Conservation (phyloP, 2,329 filamentous ascomycete species). For the Chaetomiaceae sp. region DNA sequence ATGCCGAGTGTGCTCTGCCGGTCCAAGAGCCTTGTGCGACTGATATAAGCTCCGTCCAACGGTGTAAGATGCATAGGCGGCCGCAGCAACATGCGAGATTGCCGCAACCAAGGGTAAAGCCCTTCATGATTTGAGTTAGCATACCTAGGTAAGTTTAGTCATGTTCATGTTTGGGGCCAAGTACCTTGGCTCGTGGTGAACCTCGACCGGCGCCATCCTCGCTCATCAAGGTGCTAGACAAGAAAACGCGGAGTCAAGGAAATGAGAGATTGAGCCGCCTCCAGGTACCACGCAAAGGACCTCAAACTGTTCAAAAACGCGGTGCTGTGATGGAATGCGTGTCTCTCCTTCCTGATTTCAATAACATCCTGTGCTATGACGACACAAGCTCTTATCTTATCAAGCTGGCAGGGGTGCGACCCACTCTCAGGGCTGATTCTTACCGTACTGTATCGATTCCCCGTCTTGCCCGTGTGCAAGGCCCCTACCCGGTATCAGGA, state of each 20-base stretch:
- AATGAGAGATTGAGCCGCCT: too few species aligned
- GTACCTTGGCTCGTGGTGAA: slow-evolving; percentile 7
- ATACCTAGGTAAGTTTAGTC: background rate
- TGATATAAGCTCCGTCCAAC: slow-evolving; percentile 33
- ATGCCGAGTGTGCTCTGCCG: slow-evolving; percentile 35
- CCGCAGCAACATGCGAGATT: slow-evolving; percentile 28
- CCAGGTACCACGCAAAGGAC: too few species aligned
- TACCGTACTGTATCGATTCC: background rate
- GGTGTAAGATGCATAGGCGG: slow-evolving; percentile 32
- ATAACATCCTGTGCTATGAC: background rate
- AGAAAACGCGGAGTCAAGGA: background rate
- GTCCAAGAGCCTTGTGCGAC: slow-evolving; percentile 34
- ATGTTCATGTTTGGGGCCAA: background rate
- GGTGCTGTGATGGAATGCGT: background rate
- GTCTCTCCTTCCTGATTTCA: background rate
- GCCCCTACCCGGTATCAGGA: too few species aligned
- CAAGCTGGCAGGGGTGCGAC: background rate
- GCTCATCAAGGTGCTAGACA: background rate
- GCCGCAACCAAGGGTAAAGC: slow-evolving; percentile 32
- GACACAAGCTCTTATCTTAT: slow-evolving; percentile 3
- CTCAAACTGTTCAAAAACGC: background rate
- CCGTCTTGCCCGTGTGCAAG: too few species aligned
- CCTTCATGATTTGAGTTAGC: slow-evolving; percentile 21
- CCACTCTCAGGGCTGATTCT: background rate
- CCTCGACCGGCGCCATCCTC: slow-evolving; percentile 13